These are phyloP conservation scores for Microcyclosporella mali DNA, from an alignment of 2,329 filamentous ascomycete genomes.

Conservation along the genomic window DNA sequence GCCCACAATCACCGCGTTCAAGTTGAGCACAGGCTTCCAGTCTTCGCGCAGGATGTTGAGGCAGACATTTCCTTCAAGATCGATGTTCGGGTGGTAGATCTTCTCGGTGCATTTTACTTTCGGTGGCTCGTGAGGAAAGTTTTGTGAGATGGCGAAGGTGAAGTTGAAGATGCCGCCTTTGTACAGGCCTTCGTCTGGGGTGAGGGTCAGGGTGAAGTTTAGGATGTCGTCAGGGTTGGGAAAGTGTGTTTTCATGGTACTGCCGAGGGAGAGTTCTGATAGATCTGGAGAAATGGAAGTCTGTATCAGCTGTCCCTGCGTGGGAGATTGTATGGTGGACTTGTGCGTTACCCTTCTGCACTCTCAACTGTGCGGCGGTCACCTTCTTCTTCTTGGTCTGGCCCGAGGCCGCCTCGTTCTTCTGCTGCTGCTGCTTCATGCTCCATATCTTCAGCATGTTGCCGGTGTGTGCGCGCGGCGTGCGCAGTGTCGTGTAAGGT, in stretches of 20 bases:
- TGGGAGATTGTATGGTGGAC: neutral
- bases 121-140: constrained; percentile 93
- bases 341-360: constrained; percentile 74
- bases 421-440: constrained; percentile 92
- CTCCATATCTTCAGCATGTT: constrained; percentile 99
- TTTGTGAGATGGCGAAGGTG: constrained; percentile 84
- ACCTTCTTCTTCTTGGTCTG: constrained; percentile 93
- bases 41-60: constrained; percentile 95
- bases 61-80: constrained; percentile 95
- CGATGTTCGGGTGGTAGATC: constrained; percentile 99
- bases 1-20: constrained; percentile 94
- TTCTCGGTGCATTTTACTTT: constrained; percentile 97
- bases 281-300: constrained; percentile 53
- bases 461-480: constrained; percentile 16
- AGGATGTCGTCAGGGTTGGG: constrained; percentile 79
- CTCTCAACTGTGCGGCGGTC: constrained; percentile 86
- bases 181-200: constrained; percentile 84
- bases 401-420: constrained; percentile 75
- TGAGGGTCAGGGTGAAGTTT: constrained; percentile 74
- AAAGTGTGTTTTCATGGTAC: constrained; percentile 76
- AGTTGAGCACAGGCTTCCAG: constrained; percentile 96
- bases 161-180: constrained; percentile 83
- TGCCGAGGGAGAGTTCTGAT: constrained; percentile 69
- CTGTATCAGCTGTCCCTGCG: neutral
- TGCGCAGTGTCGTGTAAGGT: constrained; percentile 2